Base-by-base conservation (phyloP, 805 yeast genomes). In the Hemisphaericaspora nanyangensis region DNA sequence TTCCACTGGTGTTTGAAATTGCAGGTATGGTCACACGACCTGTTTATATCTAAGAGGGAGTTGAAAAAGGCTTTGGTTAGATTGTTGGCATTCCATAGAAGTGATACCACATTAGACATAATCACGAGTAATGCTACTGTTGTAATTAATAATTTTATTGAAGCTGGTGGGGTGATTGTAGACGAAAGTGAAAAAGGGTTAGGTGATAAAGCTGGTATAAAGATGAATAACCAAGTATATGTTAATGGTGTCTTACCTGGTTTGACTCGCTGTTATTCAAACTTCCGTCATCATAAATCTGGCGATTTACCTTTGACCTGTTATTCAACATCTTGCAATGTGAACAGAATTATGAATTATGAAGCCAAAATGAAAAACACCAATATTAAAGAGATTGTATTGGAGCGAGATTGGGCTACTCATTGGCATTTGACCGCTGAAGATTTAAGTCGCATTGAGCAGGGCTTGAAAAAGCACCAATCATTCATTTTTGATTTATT, bases 401-500 rank as follows among this genome's bases (percentile, higher is more conserved):
- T 70, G 35, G 77, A 53, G 46, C 67, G 50, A 55, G 79, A 79
- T 42, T 82, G 88, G 88, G 76, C 79, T 0, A 69, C 76, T 7
- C 82, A 79, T 49, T 82, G 87, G 88, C 70, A 76, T 35, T 47
- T 82, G 11, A 67, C 81, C 0, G 68, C 71, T 3, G 78, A 74
- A 17, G 82, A 79, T 34, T 52, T 80, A 19, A 56, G 67, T 16
- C 72, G 65, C n/a, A 61, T 77, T 6, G 79, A 72, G 37, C 71
- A 72, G 8, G 56, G 60, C 8, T 76, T 78, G 39, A 67, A 79
- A n/a, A 78, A 77, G 50, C 70, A 79, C 27, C 95, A 87, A 55
- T 81, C 86, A 40, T 79, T 81, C 41, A 73, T 85, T 4, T 88
- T 83, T 59, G 95, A 87, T 54, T 62, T 86, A 34, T 76, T 87